These are phyloP conservation scores for Oryza rufipogon DNA, from an alignment of 176 grass and related monocot species.

Conservation along the genomic window DNA sequence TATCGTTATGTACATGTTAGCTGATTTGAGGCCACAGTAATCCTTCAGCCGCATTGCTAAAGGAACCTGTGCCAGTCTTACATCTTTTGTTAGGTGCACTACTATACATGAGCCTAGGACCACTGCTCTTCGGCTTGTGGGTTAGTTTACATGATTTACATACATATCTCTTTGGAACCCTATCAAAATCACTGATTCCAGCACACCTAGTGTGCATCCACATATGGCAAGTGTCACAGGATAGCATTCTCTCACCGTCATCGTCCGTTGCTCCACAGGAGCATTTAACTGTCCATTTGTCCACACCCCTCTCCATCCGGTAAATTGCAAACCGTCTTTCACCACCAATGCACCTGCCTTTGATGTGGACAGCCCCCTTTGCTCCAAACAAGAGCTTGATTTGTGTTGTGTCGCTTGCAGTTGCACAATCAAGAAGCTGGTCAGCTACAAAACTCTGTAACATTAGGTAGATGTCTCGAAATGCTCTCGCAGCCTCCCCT, in stretches of 20 bases:
- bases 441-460: slow-evolving; percentile 56
- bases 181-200: slow-evolving; percentile 65
- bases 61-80: slow-evolving; percentile 22
- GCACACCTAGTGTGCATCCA: slow-evolving; percentile 85
- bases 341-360: slow-evolving; percentile 48
- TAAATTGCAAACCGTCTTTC: slow-evolving; percentile 50
- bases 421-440: slow-evolving; percentile 59
- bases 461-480: slow-evolving; percentile 62
- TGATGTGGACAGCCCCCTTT: slow-evolving; percentile 35
- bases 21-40: slow-evolving; percentile 34
- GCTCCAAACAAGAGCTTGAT: slow-evolving; percentile 59
- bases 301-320: slow-evolving; percentile 69
- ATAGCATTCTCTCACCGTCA: slow-evolving; percentile 86
- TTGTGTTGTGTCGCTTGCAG: slow-evolving; percentile 46
- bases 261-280: slow-evolving; percentile 74
- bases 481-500: slow-evolving; percentile 48
- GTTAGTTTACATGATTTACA: slow-evolving; percentile 60
- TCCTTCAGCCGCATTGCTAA: slow-evolving; percentile 38
- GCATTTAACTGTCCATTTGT: slow-evolving; percentile 73
- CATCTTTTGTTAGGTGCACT: slow-evolving; percentile 43
- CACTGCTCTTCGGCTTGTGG: slow-evolving; percentile 35
- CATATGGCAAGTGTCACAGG: slow-evolving; percentile 70
- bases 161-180: slow-evolving; percentile 65
- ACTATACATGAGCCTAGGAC: slow-evolving; percentile 32
- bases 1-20: slow-evolving; percentile 44